Conservation (phyloP, 2,329 filamentous ascomycete genomes). For the Ophiostoma sp. region DNA sequence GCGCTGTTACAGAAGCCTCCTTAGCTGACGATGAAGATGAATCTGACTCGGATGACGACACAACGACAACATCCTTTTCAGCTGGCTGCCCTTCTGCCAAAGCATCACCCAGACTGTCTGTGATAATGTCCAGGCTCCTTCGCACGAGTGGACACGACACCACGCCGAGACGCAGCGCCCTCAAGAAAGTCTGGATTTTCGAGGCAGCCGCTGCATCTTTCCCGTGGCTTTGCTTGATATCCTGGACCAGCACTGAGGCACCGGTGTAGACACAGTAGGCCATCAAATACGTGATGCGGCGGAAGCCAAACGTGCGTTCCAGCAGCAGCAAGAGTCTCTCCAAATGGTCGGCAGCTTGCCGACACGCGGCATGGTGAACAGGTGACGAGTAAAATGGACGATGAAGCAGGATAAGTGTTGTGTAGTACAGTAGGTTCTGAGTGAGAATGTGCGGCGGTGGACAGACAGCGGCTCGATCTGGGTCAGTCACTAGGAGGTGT, state of each 20-base stretch:
- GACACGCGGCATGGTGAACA: slow-evolving; percentile 31
- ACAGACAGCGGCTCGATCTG: slow-evolving; percentile 27
- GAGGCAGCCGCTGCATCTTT: slow-evolving; percentile 29
- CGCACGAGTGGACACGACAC: slow-evolving; percentile 35
- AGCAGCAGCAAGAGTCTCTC: slow-evolving; percentile 35
- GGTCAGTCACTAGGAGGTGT: slow-evolving; percentile 26
- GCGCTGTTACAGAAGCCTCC: not conserved
- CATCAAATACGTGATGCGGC: slow-evolving; percentile 37
- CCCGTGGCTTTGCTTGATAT: slow-evolving; percentile 32
- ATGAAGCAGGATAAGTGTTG: slow-evolving; percentile 34
- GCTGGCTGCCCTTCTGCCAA: not conserved
- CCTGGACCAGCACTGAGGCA: slow-evolving; percentile 36
- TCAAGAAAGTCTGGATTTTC: slow-evolving; percentile 35
- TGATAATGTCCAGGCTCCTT: slow-evolving; percentile 38
- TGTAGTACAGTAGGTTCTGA: slow-evolving; percentile 32
- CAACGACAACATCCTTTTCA: not conserved
- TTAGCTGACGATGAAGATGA: not conserved
- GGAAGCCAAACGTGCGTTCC: slow-evolving; percentile 36
- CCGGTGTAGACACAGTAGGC: slow-evolving; percentile 39
- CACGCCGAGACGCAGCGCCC: slow-evolving; percentile 33
- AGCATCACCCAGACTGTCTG: slow-evolving; percentile 22
- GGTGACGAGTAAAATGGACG: slow-evolving; percentile 34
- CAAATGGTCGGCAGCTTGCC: slow-evolving; percentile 34
- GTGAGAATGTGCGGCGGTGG: slow-evolving; percentile 30
- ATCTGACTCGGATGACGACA: not conserved